Base-by-base conservation (phyloP, 495 filamentous ascomycete species). In the Podospora bellae-mahoneyi region DNA sequence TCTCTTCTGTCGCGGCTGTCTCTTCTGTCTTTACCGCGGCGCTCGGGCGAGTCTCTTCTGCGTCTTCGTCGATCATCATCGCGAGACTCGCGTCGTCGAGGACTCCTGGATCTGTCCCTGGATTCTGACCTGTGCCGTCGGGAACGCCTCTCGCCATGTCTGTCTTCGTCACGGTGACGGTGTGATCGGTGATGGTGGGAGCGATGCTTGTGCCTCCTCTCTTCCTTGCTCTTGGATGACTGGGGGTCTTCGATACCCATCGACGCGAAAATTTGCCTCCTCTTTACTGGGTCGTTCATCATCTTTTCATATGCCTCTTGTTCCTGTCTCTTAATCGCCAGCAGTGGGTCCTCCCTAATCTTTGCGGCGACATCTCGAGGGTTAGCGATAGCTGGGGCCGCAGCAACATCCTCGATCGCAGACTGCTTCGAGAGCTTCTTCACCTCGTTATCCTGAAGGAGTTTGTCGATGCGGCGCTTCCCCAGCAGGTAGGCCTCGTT, bases 401-500 rank as follows among this genome's bases (percentile, higher is more conserved):
- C 85, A 79, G 87, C 85, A 59, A 91, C 87, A 28, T 83, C 84
- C 28, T 89, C 85, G 64, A 88, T 79, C 30, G 86, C 85, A n/a
- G 91, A 85, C n/a, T 87, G 83, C 80, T 96, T 97, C 77, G 90
- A 87, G 68, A 97, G 79, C 70, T 89, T 91, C 79, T 94, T 88
- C 66, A 86, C 85, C 58, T 94, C 91, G 53, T 89, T 87, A 55
- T 91, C 91, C 78, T 93, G 95, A 65, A 97, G 85, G n/a, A 98
- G 78, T 5, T 91, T 85, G 80, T 97, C 94, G 73, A 99, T 92
- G 10, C 95, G 85, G 60, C 95, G 83, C 80, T 97, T 98, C 15
- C 95, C 95, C 18, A 99, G 84, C 6, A 99, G 79, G 75, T 96
- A 98, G 7, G 91, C 92, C 72, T 99, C 95, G 85, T 91, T 93